These are phyloP conservation scores for Candida anutae DNA, from an alignment of 1,139 yeast species.

Conservation along the genomic window DNA sequence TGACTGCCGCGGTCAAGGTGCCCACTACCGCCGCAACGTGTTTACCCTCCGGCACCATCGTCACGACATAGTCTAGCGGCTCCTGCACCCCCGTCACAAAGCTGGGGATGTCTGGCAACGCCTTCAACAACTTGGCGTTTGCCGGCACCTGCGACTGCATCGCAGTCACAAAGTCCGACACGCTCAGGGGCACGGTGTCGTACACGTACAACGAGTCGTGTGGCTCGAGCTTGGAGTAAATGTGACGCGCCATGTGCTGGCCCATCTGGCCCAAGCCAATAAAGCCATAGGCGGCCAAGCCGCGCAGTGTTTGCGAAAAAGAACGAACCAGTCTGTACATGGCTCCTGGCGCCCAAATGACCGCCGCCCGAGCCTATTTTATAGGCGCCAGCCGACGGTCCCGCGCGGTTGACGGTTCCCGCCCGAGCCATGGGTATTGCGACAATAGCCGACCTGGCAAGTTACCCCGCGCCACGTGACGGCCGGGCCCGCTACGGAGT, in stretches of 20 bases:
- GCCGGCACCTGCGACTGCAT: constrained; percentile 19
- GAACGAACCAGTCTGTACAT: too few relatives aligned
- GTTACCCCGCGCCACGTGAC: too few relatives aligned
- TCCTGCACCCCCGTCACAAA: constrained; percentile 32
- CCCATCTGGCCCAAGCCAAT: constrained; percentile 59
- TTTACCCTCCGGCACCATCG: constrained; percentile 56
- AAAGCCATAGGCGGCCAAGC: constrained; percentile 36
- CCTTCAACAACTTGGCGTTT: constrained; percentile 13
- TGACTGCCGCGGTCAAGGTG: constrained; percentile 26
- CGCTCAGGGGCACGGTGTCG: constrained; percentile 31
- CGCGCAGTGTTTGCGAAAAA: constrained; percentile 13
- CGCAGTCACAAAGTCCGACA: constrained; percentile 17
- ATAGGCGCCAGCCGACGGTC: too few relatives aligned
- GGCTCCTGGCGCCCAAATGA: too few relatives aligned
- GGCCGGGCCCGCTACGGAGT: too few relatives aligned
- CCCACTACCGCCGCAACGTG: constrained; percentile 41
- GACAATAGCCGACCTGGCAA: too few relatives aligned
- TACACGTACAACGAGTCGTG: constrained; percentile 36
- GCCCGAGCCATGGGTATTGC: too few relatives aligned
- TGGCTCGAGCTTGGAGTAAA: constrained; percentile 33
- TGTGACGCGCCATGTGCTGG: constrained; percentile 51
- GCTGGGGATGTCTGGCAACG: constrained; percentile 17
- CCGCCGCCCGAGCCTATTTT: too few relatives aligned
- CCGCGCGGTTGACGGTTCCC: too few relatives aligned
- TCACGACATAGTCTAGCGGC: constrained; percentile 36